phyloP scores from a whole-genome alignment of 345 rosid species.

The Toxicodendron radicans region DNA sequence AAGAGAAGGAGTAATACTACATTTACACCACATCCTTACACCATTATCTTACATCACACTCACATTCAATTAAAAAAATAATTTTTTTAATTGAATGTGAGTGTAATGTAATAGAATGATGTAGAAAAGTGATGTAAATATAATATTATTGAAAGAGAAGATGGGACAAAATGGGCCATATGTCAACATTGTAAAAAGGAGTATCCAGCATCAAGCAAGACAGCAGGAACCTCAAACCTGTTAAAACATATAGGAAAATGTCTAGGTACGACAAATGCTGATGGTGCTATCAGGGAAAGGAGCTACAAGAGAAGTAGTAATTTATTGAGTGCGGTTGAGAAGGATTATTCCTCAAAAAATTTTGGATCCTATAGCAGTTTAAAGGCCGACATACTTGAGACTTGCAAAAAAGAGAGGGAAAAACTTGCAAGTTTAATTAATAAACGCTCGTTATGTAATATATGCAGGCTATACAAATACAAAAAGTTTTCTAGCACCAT shows the following conservation, averaged over 20 bases:
- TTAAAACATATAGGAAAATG: neutral
- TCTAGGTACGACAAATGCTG: neutral
- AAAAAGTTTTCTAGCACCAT: too few species aligned
- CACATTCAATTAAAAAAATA: too few species aligned
- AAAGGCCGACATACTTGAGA: neutral
- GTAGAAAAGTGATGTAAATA: too few species aligned
- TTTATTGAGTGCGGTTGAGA: neutral
- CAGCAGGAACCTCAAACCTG: neutral
- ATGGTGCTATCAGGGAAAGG: too few species aligned
- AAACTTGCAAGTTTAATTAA: neutral
- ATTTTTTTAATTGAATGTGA: too few species aligned
- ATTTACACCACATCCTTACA: too few species aligned
- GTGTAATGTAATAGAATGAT: too few species aligned
- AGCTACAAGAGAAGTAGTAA: neutral
- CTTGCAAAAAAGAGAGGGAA: neutral
- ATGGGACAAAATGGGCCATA: conserved; percentile 4
- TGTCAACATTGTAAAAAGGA: neutral
- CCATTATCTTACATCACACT: too few species aligned
- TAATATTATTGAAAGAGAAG: too few species aligned
- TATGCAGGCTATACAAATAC: too few species aligned
- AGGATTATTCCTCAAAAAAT: neutral
- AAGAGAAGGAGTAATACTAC: too few species aligned
- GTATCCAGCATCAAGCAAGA: neutral
- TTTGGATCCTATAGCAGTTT: neutral
- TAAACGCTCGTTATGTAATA: neutral